Conservation (phyloP, 805 yeast species). For the Barnettozyma californica region DNA sequence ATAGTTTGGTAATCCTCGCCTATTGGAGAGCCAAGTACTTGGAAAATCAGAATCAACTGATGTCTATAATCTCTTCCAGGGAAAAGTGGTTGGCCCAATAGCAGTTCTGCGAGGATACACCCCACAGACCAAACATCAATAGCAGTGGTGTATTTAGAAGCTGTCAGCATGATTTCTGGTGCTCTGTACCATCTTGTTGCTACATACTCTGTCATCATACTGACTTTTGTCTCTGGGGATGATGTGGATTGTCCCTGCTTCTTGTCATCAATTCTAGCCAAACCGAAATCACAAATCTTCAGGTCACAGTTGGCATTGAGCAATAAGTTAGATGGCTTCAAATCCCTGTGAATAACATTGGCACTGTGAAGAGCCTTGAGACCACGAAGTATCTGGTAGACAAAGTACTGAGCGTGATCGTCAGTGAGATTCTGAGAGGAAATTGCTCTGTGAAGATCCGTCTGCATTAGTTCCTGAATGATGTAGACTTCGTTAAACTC, state of each 20-base stretch:
- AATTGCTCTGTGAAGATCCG: conserved; percentile 78
- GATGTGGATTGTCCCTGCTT: conserved; percentile 30
- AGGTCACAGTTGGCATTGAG: conserved; percentile 91
- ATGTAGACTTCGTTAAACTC: conserved; percentile 82
- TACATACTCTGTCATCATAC: conserved; percentile 93
- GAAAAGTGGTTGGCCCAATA: conserved; percentile 80
- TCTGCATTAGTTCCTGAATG: conserved; percentile 84
- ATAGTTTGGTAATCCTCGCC: conserved; percentile 72
- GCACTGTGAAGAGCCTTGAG: conserved; percentile 88
- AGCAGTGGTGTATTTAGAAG: conserved; percentile 89
- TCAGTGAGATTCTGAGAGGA: conserved; percentile 79
- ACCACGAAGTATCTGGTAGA: conserved; percentile 87
- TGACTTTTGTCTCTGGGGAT: conserved; percentile 58
- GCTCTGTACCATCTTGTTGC: conserved; percentile 98
- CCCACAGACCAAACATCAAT: conserved; percentile 98
- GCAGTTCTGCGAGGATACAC: conserved; percentile 88
- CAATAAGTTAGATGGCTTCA: conserved; percentile 83
- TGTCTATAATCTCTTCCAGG: conserved; percentile 94
- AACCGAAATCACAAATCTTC: conserved; percentile 90
- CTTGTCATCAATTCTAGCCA: conserved; percentile 49
- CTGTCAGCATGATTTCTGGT: conserved; percentile 94
- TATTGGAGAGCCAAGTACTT: conserved; percentile 82
- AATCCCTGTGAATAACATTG: conserved; percentile 89
- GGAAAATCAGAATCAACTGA: conserved; percentile 80
- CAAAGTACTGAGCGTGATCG: conserved; percentile 90